Evolutionary conservation across 805 yeast species (phyloP), one percentile per base, ranked within the genome.

Genomic region (Torulaspora maleeae): DNA sequence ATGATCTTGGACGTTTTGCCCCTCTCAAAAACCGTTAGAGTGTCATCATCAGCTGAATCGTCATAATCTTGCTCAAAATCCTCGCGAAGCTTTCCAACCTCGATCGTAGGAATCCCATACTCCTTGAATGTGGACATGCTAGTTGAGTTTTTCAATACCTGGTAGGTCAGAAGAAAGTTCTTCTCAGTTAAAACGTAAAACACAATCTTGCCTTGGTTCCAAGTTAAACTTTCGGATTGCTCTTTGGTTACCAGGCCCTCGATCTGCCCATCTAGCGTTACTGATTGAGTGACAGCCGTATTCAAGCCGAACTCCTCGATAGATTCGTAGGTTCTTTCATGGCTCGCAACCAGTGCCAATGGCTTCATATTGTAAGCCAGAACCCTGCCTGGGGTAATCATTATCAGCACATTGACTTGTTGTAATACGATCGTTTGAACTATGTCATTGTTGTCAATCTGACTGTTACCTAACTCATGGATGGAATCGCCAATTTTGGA

Each of bases 351-450:
- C 9, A 63, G 47, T 2, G 67, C 68, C 43, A 60, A 38, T 20
- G 70, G 70, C 44, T 63, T 66, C 36, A 53, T 50, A 43, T 66
- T 63, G 41, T 66, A 66, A 7, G 61, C 47, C 17, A 63, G 43
- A 4, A 64, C 54, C 42, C 67, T 53, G 3, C 56, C 52, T 7
- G 56, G 48, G 3, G 68, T 64, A 16, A 64, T 44, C 29, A 63
- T 40, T 4, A 64, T 43, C 28, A 61, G 32, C 7, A 58, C 49
- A 46, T 66, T 66, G 5, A 58, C 49, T 27, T 56, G 54, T 4
- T 63, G 59, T 10, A 64, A 24, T 8, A 58, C 15, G 6, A 59
- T 29, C 3, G 61, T 49, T 39, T 61, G 58, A 5, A 61, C 22
- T 6, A 64, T 59, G 27, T 52, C 50, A 38, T 53, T 49, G 38